Conservation (phyloP, 1,284 basidiomycete genomes). For the Ganoderma lingzhi region DNA sequence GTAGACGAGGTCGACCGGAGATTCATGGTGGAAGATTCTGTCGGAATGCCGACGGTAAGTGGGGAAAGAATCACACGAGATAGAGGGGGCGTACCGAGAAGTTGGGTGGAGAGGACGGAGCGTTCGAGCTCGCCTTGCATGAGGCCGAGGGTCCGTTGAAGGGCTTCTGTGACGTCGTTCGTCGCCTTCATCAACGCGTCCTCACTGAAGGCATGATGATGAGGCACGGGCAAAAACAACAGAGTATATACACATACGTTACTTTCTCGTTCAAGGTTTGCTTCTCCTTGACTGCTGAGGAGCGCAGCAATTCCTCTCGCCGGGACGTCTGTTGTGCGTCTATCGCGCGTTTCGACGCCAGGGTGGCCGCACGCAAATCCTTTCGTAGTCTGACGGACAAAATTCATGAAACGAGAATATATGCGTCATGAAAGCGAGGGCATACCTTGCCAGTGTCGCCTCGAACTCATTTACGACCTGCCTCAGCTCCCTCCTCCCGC, state of each 20-base stretch:
- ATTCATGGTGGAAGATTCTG: constrained; percentile 83
- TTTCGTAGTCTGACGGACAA: constrained; percentile 56
- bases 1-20: constrained; percentile 77
- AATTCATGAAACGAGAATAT: not conserved
- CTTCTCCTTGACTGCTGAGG: constrained; percentile 56
- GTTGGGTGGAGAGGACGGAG: constrained; percentile 85
- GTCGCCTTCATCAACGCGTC: constrained; percentile 89
- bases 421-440: constrained; percentile 12
- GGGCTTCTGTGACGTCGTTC: constrained; percentile 86
- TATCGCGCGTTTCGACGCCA: constrained; percentile 75
- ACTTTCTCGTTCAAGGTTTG: constrained; percentile 59
- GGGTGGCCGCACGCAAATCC: constrained; percentile 69
- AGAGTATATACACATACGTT: constrained; percentile 50
- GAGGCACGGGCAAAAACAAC: constrained; percentile 5
- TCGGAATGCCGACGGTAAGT: not conserved
- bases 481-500: constrained; percentile 58
- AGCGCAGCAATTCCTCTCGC: constrained; percentile 70
- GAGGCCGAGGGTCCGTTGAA: constrained; percentile 83
- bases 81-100: constrained; percentile 68
- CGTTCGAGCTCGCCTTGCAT: constrained; percentile 93
- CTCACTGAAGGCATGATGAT: constrained; percentile 55
- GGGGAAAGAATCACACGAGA: not conserved
- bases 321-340: constrained; percentile 65
- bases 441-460: constrained; percentile 59
- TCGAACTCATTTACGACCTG: constrained; percentile 58